A percentile compares a stretch with the other conserved stretches of the same genome.
Conservation (phyloP, 441 rosid genomes). For the Euphorbia celastroides region DNA sequence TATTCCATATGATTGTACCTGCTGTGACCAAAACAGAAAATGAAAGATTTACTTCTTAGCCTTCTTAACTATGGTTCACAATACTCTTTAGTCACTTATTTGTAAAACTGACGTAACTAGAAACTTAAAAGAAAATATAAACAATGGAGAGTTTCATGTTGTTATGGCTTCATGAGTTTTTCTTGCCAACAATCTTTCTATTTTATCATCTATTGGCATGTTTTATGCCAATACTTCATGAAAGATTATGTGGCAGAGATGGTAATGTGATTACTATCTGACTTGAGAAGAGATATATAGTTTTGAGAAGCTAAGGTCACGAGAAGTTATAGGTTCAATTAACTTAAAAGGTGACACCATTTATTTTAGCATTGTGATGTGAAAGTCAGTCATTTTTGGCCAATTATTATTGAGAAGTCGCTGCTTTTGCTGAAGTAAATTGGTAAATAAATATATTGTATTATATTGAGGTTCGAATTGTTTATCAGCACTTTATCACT, state of each 20-base stretch:
- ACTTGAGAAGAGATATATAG: too few species aligned
- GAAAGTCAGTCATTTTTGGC: slow-evolving; percentile 19
- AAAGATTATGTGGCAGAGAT: slow-evolving; percentile 31
- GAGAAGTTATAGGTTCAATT: slow-evolving; percentile 29
- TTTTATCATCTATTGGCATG: slow-evolving; percentile 30
- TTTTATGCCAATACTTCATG: slow-evolving; percentile 31
- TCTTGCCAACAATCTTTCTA: slow-evolving; percentile 26
- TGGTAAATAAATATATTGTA: not conserved
- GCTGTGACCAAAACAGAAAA: not conserved
- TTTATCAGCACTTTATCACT: not conserved
- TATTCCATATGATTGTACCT: not conserved
- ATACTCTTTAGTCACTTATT: not conserved
- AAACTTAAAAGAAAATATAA: slow-evolving; percentile 1
- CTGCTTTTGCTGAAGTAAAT: not conserved
- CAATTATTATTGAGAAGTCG: not conserved
- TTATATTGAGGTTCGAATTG: slow-evolving; percentile 8
- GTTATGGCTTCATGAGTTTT: slow-evolving; percentile 21
- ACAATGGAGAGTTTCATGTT: slow-evolving; percentile 14
- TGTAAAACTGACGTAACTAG: slow-evolving; percentile 3
- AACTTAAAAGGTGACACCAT: slow-evolving; percentile 32
- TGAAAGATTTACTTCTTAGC: not conserved
- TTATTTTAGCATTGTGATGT: slow-evolving; percentile 20
- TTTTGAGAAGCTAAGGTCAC: slow-evolving; percentile 35
- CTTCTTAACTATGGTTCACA: slow-evolving; percentile 2
- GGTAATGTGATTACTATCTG: slow-evolving; percentile 32